phyloP scores from a whole-genome alignment of 306 rosid species.

The Fragaria nilgerrensis region DNA sequence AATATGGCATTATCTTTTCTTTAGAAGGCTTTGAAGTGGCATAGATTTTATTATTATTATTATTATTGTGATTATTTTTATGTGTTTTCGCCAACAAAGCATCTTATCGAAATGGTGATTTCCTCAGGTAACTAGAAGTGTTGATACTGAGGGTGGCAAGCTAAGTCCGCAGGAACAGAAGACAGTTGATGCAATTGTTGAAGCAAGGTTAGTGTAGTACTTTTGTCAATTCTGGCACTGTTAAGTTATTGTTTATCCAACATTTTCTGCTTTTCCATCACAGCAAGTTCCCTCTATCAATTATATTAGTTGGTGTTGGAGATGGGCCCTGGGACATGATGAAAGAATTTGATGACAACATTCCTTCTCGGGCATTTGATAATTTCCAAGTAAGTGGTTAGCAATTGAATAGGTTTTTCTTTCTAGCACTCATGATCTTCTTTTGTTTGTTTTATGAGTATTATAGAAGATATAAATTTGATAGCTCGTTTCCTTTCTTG shows the following conservation, averaged over 20 bases:
- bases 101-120: not conserved
- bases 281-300: conserved; percentile 93
- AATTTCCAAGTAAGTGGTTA: conserved; percentile 73
- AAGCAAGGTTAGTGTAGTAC: conserved; percentile 67
- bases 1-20: not conserved
- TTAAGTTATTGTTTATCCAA: conserved; percentile 6
- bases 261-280: conserved; percentile 18
- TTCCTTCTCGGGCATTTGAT: conserved; percentile 83
- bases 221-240: not conserved
- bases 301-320: conserved; percentile 92
- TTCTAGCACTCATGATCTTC: not conserved
- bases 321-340: conserved; percentile 99
- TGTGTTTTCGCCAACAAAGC: not conserved
- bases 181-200: conserved; percentile 86
- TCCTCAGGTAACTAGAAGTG: conserved; percentile 87
- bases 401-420: not conserved
- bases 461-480: conserved; percentile 13
- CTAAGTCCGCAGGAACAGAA: conserved; percentile 91
- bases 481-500: conserved; percentile 14
- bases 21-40: not conserved
- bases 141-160: conserved; percentile 68
- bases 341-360: conserved; percentile 92
- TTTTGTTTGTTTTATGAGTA: not conserved
- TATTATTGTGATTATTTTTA: not conserved
- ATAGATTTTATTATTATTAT: not conserved